Conservation (phyloP, 78 protist genomes). For the Mantamonas sphyraenae region DNA sequence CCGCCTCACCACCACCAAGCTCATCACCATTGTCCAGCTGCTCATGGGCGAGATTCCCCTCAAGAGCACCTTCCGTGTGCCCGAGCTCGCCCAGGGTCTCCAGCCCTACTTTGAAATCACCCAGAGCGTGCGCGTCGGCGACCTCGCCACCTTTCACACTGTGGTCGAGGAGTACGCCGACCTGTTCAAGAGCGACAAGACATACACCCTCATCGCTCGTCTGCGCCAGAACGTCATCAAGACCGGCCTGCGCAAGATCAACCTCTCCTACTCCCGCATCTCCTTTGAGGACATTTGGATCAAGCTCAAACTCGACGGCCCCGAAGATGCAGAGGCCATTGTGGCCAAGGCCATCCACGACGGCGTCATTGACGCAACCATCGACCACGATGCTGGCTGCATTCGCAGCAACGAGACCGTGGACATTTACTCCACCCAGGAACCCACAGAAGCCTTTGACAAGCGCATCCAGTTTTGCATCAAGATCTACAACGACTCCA, state of each 20-base stretch:
- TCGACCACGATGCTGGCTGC: conserved; percentile 65
- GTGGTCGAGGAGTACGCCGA: conserved; percentile 34
- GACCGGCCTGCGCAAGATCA: conserved; percentile 81
- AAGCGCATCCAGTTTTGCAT: conserved; percentile 72
- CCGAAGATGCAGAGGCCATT: conserved; percentile 82
- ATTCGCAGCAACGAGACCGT: conserved; percentile 52
- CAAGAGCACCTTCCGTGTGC: conserved; percentile 55
- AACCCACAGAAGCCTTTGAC: conserved; percentile 73
- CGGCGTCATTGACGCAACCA: conserved; percentile 77
- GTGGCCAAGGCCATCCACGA: conserved; percentile 90
- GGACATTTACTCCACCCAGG: conserved; percentile 76
- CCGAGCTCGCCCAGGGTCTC: conserved; percentile 45
- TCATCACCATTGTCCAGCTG: conserved; percentile 73
- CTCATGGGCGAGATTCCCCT: conserved; percentile 93
- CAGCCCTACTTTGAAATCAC: conserved; percentile 76
- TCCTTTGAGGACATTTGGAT: conserved; percentile 60
- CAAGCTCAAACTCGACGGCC: conserved; percentile 72
- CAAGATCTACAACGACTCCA: conserved; percentile 76
- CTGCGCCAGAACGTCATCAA: conserved; percentile 90
- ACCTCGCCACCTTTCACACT: conserved; percentile 53
- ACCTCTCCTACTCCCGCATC: conserved; percentile 73
- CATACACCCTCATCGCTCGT: conserved; percentile 60
- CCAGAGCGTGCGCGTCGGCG: conserved; percentile 79
- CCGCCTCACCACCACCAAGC: conserved; percentile 64
- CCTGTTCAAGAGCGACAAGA: conserved; percentile 63